These are phyloP conservation scores for Verticillium dahliae DNA, from an alignment of 2,329 filamentous ascomycete genomes.

Conservation along the genomic window DNA sequence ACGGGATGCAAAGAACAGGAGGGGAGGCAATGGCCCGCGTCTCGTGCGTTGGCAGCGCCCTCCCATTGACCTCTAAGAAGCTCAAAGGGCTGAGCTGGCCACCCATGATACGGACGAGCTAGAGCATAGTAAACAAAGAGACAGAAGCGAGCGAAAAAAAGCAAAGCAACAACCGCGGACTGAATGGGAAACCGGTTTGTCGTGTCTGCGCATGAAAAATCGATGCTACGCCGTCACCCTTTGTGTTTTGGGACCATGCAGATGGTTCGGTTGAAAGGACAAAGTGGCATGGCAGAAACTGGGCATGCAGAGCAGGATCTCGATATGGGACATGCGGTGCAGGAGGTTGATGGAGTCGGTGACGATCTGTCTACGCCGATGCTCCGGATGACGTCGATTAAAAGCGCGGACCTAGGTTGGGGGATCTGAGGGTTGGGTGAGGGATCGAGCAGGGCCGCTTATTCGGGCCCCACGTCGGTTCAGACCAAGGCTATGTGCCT, in stretches of 20 bases:
- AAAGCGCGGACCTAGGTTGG: constrained; percentile 8
- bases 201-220: not conserved
- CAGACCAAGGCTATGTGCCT: not conserved
- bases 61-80: not conserved
- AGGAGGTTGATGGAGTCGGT: not conserved
- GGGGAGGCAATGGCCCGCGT: not conserved
- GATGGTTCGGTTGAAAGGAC: not conserved
- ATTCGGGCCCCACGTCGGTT: not conserved
- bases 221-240: not conserved
- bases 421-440: constrained; percentile 17
- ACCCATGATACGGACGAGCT: not conserved
- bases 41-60: not conserved
- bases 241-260: not conserved
- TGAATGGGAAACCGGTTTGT: not conserved
- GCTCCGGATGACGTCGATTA: constrained; percentile 2
- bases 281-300: not conserved
- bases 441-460: constrained; percentile 17
- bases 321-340: not conserved
- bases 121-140: no score
- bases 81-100: not conserved
- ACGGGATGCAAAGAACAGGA: not conserved
- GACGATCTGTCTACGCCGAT: not conserved
- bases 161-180: not conserved
- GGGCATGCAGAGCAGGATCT: not conserved
- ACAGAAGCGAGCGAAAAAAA: not conserved